phyloP scores from a whole-genome alignment of 2,329 filamentous ascomycete genomes.

The Pezicula rhizophila region DNA sequence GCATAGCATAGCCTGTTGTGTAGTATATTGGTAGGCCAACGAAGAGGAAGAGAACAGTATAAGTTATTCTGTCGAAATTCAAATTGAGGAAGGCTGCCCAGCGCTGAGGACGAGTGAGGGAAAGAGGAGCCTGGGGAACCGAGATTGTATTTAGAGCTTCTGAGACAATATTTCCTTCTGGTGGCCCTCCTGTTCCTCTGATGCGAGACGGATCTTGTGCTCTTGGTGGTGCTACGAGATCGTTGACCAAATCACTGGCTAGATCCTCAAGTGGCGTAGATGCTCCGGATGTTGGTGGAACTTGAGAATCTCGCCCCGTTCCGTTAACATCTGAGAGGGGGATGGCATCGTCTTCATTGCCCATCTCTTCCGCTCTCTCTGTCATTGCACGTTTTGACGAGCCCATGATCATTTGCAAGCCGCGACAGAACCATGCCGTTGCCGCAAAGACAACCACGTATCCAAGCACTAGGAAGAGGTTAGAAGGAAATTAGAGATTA shows the following conservation, averaged over 20 bases:
- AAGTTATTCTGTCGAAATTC: slow-evolving; percentile 41
- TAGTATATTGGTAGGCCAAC: slow-evolving; percentile 52
- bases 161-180: slow-evolving; percentile 11
- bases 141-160: slow-evolving; percentile 1
- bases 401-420: slow-evolving; percentile 44
- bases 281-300: slow-evolving; percentile 8
- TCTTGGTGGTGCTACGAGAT: slow-evolving; percentile 16
- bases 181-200: slow-evolving; percentile 22
- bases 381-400: slow-evolving; percentile 45
- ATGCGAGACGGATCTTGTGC: slow-evolving; percentile 24
- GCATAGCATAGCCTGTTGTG: slow-evolving; percentile 42
- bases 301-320: slow-evolving; percentile 12
- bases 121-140: slow-evolving; percentile 34
- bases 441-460: slow-evolving; percentile 46
- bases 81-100: slow-evolving; percentile 43
- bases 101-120: slow-evolving; percentile 39
- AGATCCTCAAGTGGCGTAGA: slow-evolving; percentile 4
- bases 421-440: slow-evolving; percentile 49
- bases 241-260: slow-evolving; percentile 7
- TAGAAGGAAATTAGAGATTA: neutral
- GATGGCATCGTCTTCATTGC: slow-evolving; percentile 39
- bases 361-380: slow-evolving; percentile 46
- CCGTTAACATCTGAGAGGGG: slow-evolving; percentile 32
- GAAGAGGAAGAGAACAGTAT: slow-evolving; percentile 39
- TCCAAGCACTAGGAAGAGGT: slow-evolving; percentile 39